phyloP scores from a whole-genome alignment of 768 basidiomycete genomes.

The Suillus subluteus region DNA sequence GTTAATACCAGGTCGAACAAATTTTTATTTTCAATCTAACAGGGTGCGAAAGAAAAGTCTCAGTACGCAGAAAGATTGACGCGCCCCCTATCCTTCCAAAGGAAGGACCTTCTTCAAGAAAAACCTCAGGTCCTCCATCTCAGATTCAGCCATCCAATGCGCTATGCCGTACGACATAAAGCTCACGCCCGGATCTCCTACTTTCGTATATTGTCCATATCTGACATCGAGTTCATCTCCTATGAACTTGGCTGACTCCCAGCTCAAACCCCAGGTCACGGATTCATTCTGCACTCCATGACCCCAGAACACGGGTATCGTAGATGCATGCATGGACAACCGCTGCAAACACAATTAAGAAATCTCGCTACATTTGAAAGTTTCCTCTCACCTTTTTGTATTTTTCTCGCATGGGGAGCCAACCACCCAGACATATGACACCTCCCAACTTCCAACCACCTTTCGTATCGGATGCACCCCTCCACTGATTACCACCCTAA shows the following conservation, averaged over 20 bases:
- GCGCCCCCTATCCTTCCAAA: slow-evolving; percentile 4
- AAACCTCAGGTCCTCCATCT: slow-evolving; percentile 63
- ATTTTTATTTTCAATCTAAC: neutral
- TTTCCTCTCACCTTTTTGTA: slow-evolving; percentile 56
- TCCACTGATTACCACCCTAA: slow-evolving; percentile 46
- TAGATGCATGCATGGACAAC: slow-evolving; percentile 57
- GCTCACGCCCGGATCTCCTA: slow-evolving; percentile 47
- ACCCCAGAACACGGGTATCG: slow-evolving; percentile 81
- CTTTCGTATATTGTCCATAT: slow-evolving; percentile 1
- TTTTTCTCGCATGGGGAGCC: slow-evolving; percentile 67
- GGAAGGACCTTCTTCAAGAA: slow-evolving; percentile 71
- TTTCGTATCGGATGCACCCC: slow-evolving; percentile 18
- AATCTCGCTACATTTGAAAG: neutral
- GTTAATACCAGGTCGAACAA: neutral
- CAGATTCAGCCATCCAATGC: slow-evolving; percentile 62
- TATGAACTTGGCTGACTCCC: slow-evolving; percentile 58
- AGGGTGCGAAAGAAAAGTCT: neutral
- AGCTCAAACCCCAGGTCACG: slow-evolving; percentile 56
- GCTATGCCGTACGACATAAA: slow-evolving; percentile 70
- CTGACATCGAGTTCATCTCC: slow-evolving; percentile 51
- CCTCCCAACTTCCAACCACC: slow-evolving; percentile 64
- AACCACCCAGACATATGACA: slow-evolving; percentile 69
- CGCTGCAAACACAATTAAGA: slow-evolving; percentile 44
- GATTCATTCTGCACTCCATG: slow-evolving; percentile 77
- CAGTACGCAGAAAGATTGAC: neutral